Evolutionary conservation across 2,329 filamentous ascomycete species (phyloP), one percentile per base, ranked within the genome.

Genomic region (Lomentospora prolificans): DNA sequence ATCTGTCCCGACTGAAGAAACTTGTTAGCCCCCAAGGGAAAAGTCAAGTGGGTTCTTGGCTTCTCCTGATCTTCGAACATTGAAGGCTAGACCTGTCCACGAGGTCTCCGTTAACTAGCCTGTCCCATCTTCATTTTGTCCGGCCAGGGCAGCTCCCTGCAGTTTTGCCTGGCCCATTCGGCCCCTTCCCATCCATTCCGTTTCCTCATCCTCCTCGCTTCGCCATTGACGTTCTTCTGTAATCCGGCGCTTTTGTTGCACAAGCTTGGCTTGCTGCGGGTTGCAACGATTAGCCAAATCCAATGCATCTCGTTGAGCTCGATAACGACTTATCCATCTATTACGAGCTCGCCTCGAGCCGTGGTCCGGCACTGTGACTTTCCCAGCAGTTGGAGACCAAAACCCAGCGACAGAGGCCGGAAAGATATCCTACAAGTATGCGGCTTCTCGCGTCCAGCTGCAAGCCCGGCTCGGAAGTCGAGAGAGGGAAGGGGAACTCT

Each of bases 291-390:
- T 48, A 48, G 44, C 19, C 44, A 48, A 48, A 2, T 48, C 44
- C 17, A 48, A 25, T 48, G 22, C 22, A 27, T 10, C 22, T 14
- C 4, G 22, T 48, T 10, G 22, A 25, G 31, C 27, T 28, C 36
- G 52, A 54, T 54, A 36, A 54, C 52, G 52, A 54, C 52, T 54
- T 54, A 54, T 46, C 7, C 46, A 39, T 54, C 52, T 25, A 27
- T 25, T 44, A 54, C 46, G 52, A 54, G 52, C 52, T 44, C 31
- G 27, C 33, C 24, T 54, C 52, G 36, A 46, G 52, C 52, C 52
- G 52, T 36, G 46, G 33, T 9, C 4, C 24, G 52, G 33, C 24
- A n/a, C 31, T 27, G 52, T 12, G 24, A 9, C 22, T 7, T 31
- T 22, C 12, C 9, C 14, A 24, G 27, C 50, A 24, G 17, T 28